Evolutionary conservation across 2,329 filamentous ascomycete genomes (phyloP).

Genomic region (Cercospora sesami): DNA sequence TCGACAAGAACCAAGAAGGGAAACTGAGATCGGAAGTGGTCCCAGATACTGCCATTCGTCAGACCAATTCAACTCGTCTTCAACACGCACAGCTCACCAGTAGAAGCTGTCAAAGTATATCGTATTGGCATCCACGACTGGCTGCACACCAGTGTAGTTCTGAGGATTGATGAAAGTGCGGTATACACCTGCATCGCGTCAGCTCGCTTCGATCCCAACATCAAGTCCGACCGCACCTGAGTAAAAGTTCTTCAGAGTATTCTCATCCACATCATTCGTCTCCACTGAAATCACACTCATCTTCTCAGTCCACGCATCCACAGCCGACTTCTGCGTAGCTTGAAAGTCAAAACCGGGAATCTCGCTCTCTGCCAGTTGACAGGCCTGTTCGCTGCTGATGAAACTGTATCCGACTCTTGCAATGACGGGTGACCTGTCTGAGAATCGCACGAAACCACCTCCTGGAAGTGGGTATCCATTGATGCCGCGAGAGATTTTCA

Average conservation of each 20-base stretch:
- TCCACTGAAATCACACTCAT: slow-evolving; percentile 43
- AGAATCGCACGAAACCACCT: slow-evolving; percentile 47
- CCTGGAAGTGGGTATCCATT: slow-evolving; percentile 44
- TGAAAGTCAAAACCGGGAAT: slow-evolving; percentile 65
- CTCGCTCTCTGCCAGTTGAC: slow-evolving; percentile 58
- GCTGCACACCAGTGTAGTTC: slow-evolving; percentile 49
- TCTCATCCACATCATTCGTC: slow-evolving; percentile 38
- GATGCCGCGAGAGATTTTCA: slow-evolving; percentile 38
- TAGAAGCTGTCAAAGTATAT: slow-evolving; percentile 36
- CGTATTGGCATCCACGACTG: slow-evolving; percentile 30
- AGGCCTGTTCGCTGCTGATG: slow-evolving; percentile 62
- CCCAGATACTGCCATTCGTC: slow-evolving; percentile 59
- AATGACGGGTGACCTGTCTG: slow-evolving; percentile 45
- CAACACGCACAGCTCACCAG: slow-evolving; percentile 22
- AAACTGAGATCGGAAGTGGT: slow-evolving; percentile 64
- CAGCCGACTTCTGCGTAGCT: slow-evolving; percentile 45
- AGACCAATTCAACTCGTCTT: neutral
- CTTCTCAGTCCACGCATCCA: slow-evolving; percentile 44
- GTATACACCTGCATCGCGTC: slow-evolving; percentile 49
- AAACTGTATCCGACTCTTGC: slow-evolving; percentile 67
- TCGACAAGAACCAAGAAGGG: slow-evolving; percentile 65
- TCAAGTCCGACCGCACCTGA: slow-evolving; percentile 39
- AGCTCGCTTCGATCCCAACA: neutral
- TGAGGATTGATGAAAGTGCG: slow-evolving; percentile 50
- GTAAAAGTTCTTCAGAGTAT: slow-evolving; percentile 48